Evolutionary conservation across 768 basidiomycete genomes (phyloP).

Genomic region (Termitomyces sp.): DNA sequence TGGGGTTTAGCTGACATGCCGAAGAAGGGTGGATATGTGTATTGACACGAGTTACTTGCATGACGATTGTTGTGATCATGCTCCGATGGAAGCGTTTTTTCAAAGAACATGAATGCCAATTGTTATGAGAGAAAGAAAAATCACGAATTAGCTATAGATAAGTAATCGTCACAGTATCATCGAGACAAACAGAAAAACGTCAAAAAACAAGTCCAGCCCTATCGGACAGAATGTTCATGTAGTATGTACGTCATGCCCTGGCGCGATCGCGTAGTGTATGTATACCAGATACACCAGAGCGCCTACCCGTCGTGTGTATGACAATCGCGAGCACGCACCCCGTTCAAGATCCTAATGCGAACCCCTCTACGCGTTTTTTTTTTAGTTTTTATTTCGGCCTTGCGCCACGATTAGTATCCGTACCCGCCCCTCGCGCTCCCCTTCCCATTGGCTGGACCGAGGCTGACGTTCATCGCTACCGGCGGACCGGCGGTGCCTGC

Average conservation of each 20-base stretch:
- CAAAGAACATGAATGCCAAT: too few relatives aligned
- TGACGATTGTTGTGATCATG: too few relatives aligned
- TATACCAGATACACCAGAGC: conserved; percentile 2
- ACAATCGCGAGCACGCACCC: not conserved
- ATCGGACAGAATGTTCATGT: not conserved
- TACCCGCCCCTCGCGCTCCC: conserved; percentile 3
- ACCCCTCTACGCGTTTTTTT: not conserved
- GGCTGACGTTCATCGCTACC: conserved; percentile 4
- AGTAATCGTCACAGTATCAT: not conserved
- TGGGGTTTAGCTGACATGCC: not conserved
- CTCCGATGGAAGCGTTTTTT: too few relatives aligned
- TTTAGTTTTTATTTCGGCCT: too few relatives aligned
- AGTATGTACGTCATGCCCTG: not conserved
- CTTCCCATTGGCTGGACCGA: conserved; percentile 7
- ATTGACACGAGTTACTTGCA: too few relatives aligned
- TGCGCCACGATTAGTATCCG: conserved; percentile 1
- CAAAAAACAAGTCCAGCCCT: not conserved
- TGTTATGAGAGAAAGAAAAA: too few relatives aligned
- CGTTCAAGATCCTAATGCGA: not conserved
- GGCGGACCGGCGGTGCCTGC: conserved; percentile 17
- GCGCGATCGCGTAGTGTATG: conserved; percentile 1
- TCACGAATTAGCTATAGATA: conserved; percentile 1
- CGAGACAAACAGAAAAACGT: not conserved
- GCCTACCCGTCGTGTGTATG: not conserved
- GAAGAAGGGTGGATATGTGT: too few relatives aligned